These are phyloP conservation scores for Huntiella bhutanensis DNA, from an alignment of 2,329 filamentous ascomycete species.

Conservation along the genomic window DNA sequence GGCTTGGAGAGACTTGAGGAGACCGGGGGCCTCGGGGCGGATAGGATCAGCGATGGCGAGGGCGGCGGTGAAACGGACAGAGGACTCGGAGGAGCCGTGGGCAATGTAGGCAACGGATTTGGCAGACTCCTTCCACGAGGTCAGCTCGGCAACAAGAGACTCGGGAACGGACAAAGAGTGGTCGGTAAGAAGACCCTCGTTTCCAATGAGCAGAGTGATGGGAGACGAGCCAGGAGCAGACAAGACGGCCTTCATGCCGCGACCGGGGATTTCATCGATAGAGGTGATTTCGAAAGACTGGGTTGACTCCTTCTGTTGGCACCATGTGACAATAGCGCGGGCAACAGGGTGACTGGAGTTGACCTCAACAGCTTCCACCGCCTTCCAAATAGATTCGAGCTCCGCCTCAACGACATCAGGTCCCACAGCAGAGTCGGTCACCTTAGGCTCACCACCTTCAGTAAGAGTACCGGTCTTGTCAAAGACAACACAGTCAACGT, in stretches of 20 bases:
- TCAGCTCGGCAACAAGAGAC: slow-evolving; percentile 21
- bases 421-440: slow-evolving; percentile 35
- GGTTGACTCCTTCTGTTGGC: slow-evolving; percentile 20
- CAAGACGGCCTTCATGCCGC: slow-evolving; percentile 41
- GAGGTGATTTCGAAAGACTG: slow-evolving; percentile 18
- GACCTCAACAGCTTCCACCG: slow-evolving; percentile 44
- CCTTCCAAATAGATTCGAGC: slow-evolving; percentile 25
- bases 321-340: slow-evolving; percentile 48
- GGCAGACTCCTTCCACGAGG: slow-evolving; percentile 41
- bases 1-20: slow-evolving; percentile 44
- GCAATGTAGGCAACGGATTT: slow-evolving; percentile 46
- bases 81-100: slow-evolving; percentile 17
- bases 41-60: slow-evolving; percentile 70
- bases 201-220: slow-evolving; percentile 46
- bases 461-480: slow-evolving; percentile 81
- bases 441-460: slow-evolving; percentile 48
- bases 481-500: slow-evolving; percentile 61
- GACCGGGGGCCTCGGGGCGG: slow-evolving; percentile 47
- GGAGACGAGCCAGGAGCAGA: background rate
- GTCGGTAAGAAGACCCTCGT: slow-evolving; percentile 47
- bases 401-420: slow-evolving; percentile 12
- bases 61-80: slow-evolving; percentile 38
- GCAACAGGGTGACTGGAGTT: slow-evolving; percentile 60
- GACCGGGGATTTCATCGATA: slow-evolving; percentile 51
- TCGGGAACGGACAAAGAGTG: slow-evolving; percentile 23